phyloP scores from a whole-genome alignment of 139 green algal genomes.

The Penium margaritaceum region DNA sequence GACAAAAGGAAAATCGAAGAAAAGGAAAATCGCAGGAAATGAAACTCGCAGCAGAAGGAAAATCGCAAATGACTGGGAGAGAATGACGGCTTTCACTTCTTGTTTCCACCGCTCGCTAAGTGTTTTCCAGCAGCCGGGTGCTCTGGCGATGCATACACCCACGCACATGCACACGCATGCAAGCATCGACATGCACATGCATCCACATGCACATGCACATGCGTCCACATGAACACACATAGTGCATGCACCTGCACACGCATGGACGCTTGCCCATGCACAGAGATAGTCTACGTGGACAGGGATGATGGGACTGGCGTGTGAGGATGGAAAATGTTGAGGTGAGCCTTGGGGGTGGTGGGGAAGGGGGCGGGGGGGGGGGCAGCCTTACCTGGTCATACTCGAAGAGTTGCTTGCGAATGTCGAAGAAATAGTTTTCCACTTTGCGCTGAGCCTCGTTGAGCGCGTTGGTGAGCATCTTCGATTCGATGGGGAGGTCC shows the following conservation, averaged over 20 bases:
- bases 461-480: slow-evolving; percentile 88
- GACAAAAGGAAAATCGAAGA: background rate
- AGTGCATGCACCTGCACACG: background rate
- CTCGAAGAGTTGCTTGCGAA: slow-evolving; percentile 91
- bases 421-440: slow-evolving; percentile 96
- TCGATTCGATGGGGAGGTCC: slow-evolving; percentile 86
- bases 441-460: slow-evolving; percentile 91
- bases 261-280: background rate
- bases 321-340: too few relatives aligned
- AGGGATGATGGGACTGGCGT: too few relatives aligned
- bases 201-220: too few relatives aligned
- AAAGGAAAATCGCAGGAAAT: background rate
- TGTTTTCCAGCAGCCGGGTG: too few relatives aligned
- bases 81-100: background rate
- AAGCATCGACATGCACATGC: too few relatives aligned
- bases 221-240: background rate
- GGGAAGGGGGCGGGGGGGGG: too few relatives aligned
- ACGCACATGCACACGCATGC: too few relatives aligned
- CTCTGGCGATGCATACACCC: too few relatives aligned
- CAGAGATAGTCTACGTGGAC: background rate
- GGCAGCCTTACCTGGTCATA: slow-evolving; percentile 74
- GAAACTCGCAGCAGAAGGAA: background rate
- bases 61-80: background rate
- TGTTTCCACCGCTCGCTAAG: too few relatives aligned
- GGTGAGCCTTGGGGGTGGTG: too few relatives aligned